phyloP scores from a whole-genome alignment of 2,329 filamentous ascomycete genomes.

The Aspergillus novoparasiticus region DNA sequence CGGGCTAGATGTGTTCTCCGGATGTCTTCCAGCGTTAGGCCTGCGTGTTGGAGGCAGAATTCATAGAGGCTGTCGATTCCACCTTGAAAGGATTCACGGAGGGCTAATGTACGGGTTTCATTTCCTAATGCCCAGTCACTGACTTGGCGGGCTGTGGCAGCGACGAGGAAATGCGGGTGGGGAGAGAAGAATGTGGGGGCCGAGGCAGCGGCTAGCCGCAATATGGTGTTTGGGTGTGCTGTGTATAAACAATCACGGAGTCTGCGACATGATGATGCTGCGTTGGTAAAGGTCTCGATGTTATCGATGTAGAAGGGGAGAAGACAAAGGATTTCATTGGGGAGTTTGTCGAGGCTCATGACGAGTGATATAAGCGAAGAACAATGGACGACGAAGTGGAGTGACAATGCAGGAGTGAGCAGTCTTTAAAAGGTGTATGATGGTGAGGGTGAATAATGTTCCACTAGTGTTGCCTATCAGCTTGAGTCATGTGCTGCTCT shows the following conservation, averaged over 20 bases:
- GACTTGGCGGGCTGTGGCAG: conserved; percentile 34
- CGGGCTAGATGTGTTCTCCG: conserved; percentile 30
- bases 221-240: conserved; percentile 29
- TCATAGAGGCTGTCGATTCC: conserved; percentile 37
- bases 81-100: conserved; percentile 24
- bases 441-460: not conserved
- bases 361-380: not conserved
- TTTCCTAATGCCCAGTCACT: conserved; percentile 36
- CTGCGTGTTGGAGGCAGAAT: conserved; percentile 29
- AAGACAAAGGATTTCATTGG: conserved; percentile 49
- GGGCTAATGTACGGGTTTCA: conserved; percentile 21
- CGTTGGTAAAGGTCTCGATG: conserved; percentile 26
- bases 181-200: conserved; percentile 40
- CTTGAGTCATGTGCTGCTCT: not conserved
- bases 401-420: not conserved
- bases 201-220: conserved; percentile 36
- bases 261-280: conserved; percentile 11
- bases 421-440: not conserved
- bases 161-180: conserved; percentile 39
- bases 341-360: conserved; percentile 13
- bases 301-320: conserved; percentile 23
- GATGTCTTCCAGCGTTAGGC: conserved; percentile 36
- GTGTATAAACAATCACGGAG: conserved; percentile 23
- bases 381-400: not conserved
- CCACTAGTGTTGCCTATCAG: not conserved